Evolutionary conservation across 768 basidiomycete species (phyloP).

Genomic region (Piloderma croceum): DNA sequence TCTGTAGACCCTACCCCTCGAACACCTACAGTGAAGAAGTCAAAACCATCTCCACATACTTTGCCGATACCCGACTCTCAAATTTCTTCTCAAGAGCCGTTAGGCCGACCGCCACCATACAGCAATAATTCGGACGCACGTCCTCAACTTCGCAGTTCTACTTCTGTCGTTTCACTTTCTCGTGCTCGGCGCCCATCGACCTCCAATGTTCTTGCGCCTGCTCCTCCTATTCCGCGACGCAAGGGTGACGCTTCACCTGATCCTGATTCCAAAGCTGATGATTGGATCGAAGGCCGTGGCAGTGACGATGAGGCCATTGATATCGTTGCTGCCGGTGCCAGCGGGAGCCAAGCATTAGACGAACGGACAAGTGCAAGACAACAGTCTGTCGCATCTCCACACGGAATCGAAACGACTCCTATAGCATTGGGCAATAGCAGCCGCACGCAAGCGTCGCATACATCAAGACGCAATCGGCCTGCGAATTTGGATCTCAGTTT

Average conservation of each 20-base stretch:
- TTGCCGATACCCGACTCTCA: conserved; percentile 20
- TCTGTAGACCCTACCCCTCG: conserved; percentile 35
- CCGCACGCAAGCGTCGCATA: conserved; percentile 11
- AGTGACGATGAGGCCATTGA: conserved; percentile 89
- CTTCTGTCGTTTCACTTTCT: conserved; percentile 33
- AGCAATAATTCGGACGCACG: conserved; percentile 26
- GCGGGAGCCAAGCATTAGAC: conserved; percentile 76
- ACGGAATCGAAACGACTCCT: not conserved
- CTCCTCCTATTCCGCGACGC: conserved; percentile 33
- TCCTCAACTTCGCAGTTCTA: conserved; percentile 33
- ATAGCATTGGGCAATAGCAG: not conserved
- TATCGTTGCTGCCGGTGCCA: conserved; percentile 72
- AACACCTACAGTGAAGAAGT: conserved; percentile 30
- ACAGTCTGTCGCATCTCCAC: conserved; percentile 20
- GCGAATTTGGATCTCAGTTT: conserved; percentile 62
- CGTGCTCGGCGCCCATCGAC: conserved; percentile 51
- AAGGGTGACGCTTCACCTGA: conserved; percentile 30
- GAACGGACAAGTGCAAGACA: conserved; percentile 69
- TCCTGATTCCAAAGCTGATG: conserved; percentile 44
- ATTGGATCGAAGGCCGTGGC: conserved; percentile 61
- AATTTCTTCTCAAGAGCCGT: conserved; percentile 27
- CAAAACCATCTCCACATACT: conserved; percentile 9
- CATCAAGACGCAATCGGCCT: conserved; percentile 50
- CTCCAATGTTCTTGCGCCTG: conserved; percentile 52
- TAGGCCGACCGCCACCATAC: conserved; percentile 69